Evolutionary conservation across 2,329 filamentous ascomycete species (phyloP), one percentile per base, ranked within the genome.

Genomic region (Cladosporium colombiae): DNA sequence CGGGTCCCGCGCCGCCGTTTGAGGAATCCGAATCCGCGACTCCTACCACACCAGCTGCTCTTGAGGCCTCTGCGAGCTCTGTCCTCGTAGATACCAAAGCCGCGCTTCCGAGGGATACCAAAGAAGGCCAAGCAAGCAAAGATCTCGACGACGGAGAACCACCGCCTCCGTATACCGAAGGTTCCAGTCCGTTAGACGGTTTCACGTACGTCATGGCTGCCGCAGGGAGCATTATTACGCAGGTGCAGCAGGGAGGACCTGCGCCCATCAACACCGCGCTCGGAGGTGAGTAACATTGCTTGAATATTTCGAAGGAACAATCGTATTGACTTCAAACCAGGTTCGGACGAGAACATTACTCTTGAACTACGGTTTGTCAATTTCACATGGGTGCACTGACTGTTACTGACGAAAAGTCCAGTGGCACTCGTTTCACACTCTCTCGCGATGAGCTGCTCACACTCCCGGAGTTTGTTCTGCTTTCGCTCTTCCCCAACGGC

Each of bases 401-500:
- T 68, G 3, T n/a, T 64, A 68, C 69, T 70, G 68, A 74, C 79
- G 68, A 55, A 33, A 10, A 65, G 4, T 63, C 69, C 74, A 97
- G 95, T 79, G 95, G 94, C 71, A 95, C 91, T 66, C 89, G 92
- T 71, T 99, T 99, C 78, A 93, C 93, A 21, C 87, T 99, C 59
- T 98, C 94, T 16, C 86, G 95, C 76, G 95, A 99, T 76, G 95
- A 99, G 79, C 86, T 99, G 62, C 83, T 99, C 69, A 99, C 95
- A 11, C 85, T 99, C 58, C 95, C 95, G 62, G 95, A 99, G 82
- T 99, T 99, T 75, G 95, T 99, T 55, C 86, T 99, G 53, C 84
- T 99, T 49, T 99, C 95, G n/a, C 85, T 99, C 49, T 99, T 99
- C 74, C 95, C 95, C 46, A 99, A 99, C 77, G 95, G 95, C n/a